phyloP scores from a whole-genome alignment of 768 basidiomycete genomes.

The Obba rivulosa region DNA sequence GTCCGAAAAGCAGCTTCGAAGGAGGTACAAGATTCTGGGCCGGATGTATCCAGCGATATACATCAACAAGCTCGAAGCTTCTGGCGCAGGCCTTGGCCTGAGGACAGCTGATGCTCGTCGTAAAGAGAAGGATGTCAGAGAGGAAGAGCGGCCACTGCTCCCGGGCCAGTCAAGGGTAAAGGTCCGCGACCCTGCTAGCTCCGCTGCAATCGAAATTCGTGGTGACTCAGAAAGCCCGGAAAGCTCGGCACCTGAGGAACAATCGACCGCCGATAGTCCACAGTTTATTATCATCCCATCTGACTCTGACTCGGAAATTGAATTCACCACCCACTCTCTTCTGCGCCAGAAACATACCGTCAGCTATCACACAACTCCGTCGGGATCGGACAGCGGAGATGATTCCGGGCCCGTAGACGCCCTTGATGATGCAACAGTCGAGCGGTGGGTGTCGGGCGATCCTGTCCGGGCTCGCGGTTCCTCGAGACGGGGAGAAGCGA shows the following conservation, averaged over 20 bases:
- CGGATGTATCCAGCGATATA: conserved; percentile 2
- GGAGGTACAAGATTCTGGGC: conserved; percentile 1
- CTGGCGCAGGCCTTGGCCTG: background rate
- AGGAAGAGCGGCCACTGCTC: conserved; percentile 34
- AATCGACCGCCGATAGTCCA: background rate
- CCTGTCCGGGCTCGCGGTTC: conserved; percentile 10
- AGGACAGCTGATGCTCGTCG: background rate
- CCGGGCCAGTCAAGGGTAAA: conserved; percentile 50
- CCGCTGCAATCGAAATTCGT: conserved; percentile 34
- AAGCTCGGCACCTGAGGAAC: conserved; percentile 4
- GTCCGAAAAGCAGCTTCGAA: conserved; percentile 1
- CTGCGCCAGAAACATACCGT: conserved; percentile 2
- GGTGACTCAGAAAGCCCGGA: conserved; percentile 65
- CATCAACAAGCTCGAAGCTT: conserved; percentile 1
- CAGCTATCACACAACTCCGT: background rate
- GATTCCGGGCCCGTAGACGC: conserved; percentile 8
- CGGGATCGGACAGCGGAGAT: conserved; percentile 3
- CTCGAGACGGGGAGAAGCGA: conserved; percentile 20
- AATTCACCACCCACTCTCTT: conserved; percentile 6
- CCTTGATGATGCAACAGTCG: conserved; percentile 19
- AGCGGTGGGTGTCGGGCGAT: conserved; percentile 25
- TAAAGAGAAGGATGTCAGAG: conserved; percentile 18
- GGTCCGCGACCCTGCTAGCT: conserved; percentile 24
- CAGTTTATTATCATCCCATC: background rate
- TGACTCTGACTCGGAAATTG: background rate